phyloP scores from a whole-genome alignment of 2,329 filamentous ascomycete genomes.

The Phyllosticta ampelicida region DNA sequence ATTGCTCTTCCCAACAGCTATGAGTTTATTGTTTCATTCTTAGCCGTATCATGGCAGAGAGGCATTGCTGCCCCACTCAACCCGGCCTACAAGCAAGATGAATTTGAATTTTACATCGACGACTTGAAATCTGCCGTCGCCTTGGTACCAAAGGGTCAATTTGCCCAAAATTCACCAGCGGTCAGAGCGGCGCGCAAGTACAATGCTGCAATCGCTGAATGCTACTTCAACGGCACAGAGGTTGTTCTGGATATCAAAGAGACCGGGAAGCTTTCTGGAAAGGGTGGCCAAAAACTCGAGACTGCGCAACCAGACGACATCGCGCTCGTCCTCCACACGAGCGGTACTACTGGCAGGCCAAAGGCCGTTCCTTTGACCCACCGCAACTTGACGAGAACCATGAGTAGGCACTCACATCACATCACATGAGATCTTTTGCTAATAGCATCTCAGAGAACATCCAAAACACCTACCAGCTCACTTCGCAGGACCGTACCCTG shows the following conservation, averaged over 20 bases:
- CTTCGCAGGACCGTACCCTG: constrained; percentile 62
- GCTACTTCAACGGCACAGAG: constrained; percentile 63
- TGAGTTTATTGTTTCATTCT: constrained; percentile 78
- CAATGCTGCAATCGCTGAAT: constrained; percentile 75
- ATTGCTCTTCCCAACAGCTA: constrained; percentile 78
- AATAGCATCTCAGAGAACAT: constrained; percentile 51
- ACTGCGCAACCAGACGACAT: constrained; percentile 63
- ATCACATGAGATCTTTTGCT: neutral
- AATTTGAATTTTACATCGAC: constrained; percentile 85
- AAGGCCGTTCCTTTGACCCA: constrained; percentile 80
- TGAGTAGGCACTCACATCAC: constrained; percentile 45
- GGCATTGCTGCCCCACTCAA: constrained; percentile 80
- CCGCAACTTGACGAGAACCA: constrained; percentile 68
- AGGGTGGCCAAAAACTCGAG: constrained; percentile 37
- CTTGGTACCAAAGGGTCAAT: constrained; percentile 63
- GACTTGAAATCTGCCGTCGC: constrained; percentile 72
- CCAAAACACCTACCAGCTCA: constrained; percentile 63
- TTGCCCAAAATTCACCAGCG: constrained; percentile 54
- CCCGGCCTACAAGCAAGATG: constrained; percentile 79
- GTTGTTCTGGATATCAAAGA: constrained; percentile 72
- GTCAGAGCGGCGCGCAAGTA: constrained; percentile 70
- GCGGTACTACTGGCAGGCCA: constrained; percentile 72
- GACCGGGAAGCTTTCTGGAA: constrained; percentile 51
- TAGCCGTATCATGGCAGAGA: constrained; percentile 76
- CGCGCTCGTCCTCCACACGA: constrained; percentile 73